Evolutionary conservation across 2,329 filamentous ascomycete genomes (phyloP), one percentile per base, ranked within the genome.

Genomic region (Hawksworthiomyces lignivorus): DNA sequence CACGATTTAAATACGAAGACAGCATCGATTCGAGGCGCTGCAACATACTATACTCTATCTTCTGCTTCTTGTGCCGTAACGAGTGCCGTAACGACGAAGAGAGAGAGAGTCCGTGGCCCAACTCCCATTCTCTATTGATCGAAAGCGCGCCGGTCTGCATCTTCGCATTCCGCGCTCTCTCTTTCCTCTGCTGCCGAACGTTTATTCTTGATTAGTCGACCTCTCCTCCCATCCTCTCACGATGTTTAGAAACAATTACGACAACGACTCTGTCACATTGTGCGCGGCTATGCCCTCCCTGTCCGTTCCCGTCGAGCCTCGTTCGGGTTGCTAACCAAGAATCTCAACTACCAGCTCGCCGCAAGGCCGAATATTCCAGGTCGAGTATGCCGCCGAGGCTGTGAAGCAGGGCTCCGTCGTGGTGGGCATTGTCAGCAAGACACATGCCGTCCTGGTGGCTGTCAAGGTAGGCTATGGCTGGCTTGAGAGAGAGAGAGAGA

Each of bases 171-270:
- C 24, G 24, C 24, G 8, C 24, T 8, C 24, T 26, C 24, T 26
- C 12, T 26, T 26, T 12, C 24, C 24, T 26, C 3, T 26, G 24
- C 3, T 26, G n/a, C n/a, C n/a, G n/a, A n/a, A n/a, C n/a, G 12
- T 35, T 21, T 12, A 29, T 14, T 36, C 17, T 32, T 10, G n/a
- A 36, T 28, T 35, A n/a, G 14, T 12, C 11, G 12, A 17, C 19
- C 3, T 9, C 36, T 27, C 17, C 20, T n/a, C 7, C 30, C 36
- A 8, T 29, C 30, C 4, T 31, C 55, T 52, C 75, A 81, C 60
- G 60, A 97, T 98, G 92, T 98, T 98, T 73, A 80, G 92, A 70
- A 98, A 98, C 77, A 97, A 97, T 70, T 98, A 98, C 77, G 92
- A 98, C 73, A 98, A 98, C 80, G 92, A 98, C 69, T 94, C 90